Evolutionary conservation across 768 basidiomycete genomes (phyloP), one percentile per base, ranked within the genome.

Genomic region (Mycena floridula): DNA sequence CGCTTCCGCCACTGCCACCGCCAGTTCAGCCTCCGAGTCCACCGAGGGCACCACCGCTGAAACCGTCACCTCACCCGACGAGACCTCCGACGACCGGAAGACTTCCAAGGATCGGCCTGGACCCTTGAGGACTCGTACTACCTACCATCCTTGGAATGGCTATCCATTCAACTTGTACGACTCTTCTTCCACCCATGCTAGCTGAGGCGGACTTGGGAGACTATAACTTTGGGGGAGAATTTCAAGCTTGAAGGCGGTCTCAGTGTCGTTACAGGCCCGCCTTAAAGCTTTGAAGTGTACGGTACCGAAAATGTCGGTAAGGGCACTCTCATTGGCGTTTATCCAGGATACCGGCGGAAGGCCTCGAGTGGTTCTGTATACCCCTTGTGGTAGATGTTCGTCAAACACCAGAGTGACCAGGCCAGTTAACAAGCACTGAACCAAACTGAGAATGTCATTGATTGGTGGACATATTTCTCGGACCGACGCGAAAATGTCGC

Each of bases 301-400:
- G 37, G 65, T 63, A n/a, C 85, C 87, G 56, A 91, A 87, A 47
- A 90, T 75, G 42, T 87, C 82, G 44, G 76, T 67, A 32, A 91
- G 77, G 38, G 74, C 68, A 4, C 68, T 60, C 60, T 89, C 79
- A 58, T 91, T 79, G 27, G 75, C 74, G 49, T 73, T 76, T 45
- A 91, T 71, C 88, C 88, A 91, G 28, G 84, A 73, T n/a, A 74
- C 71, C 9, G 86, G 78, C 16, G 89, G 88, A 13, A 90, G 63
- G 16, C 81, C 87, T 49, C 88, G 85, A 46, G 78, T 83, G 39
- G 88, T 91, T 50, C 79, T 77, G 60, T 83, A 81, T 9, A 77
- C 59, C 35, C 81, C 85, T 58, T 85, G 70, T 15, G 79, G 76
- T n/a, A 85, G 67, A 52, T 74, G 70, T 57, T 90, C 89, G 56